These are phyloP conservation scores for Ophiosphaerella herpotricha DNA, from an alignment of 2,329 filamentous ascomycete genomes.

Conservation along the genomic window DNA sequence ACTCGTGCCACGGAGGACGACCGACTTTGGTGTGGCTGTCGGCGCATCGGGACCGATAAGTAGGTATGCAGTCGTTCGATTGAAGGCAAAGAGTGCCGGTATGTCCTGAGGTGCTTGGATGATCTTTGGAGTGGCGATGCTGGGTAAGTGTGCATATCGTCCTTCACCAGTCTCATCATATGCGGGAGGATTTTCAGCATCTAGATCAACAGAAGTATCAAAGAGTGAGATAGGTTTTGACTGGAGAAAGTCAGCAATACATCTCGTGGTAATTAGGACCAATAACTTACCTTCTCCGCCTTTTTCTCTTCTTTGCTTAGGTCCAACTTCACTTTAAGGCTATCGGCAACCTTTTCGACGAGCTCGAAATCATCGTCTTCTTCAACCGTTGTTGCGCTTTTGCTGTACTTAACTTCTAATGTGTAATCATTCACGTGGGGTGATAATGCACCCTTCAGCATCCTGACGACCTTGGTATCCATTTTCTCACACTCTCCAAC, in stretches of 20 bases:
- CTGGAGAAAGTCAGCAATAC: conserved; percentile 18
- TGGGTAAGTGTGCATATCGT: conserved; percentile 59
- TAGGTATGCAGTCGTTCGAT: conserved; percentile 67
- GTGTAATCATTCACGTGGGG: conserved; percentile 69
- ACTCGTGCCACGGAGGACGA: conserved; percentile 64
- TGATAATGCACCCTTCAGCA: conserved; percentile 72
- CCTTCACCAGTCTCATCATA: conserved; percentile 34
- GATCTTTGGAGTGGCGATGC: conserved; percentile 58
- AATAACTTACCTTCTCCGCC: conserved; percentile 9
- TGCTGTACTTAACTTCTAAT: conserved; percentile 65
- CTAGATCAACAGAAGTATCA: conserved; percentile 54
- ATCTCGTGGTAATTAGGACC: background rate
- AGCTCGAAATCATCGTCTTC: conserved; percentile 64
- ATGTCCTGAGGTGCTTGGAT: conserved; percentile 69
- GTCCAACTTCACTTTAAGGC: conserved; percentile 49
- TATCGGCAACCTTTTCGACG: conserved; percentile 62
- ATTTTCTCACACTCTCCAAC: conserved; percentile 68
- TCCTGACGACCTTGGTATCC: conserved; percentile 70
- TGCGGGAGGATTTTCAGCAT: conserved; percentile 39
- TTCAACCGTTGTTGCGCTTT: conserved; percentile 10
- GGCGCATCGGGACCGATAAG: conserved; percentile 61
- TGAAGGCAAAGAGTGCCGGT: conserved; percentile 69
- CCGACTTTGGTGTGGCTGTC: conserved; percentile 56
- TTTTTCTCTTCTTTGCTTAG: conserved; percentile 17
- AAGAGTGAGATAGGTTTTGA: conserved; percentile 64